Evolutionary conservation across 176 grass and related monocot species (phyloP).

Genomic region (Eremochloa ophiuroides): DNA sequence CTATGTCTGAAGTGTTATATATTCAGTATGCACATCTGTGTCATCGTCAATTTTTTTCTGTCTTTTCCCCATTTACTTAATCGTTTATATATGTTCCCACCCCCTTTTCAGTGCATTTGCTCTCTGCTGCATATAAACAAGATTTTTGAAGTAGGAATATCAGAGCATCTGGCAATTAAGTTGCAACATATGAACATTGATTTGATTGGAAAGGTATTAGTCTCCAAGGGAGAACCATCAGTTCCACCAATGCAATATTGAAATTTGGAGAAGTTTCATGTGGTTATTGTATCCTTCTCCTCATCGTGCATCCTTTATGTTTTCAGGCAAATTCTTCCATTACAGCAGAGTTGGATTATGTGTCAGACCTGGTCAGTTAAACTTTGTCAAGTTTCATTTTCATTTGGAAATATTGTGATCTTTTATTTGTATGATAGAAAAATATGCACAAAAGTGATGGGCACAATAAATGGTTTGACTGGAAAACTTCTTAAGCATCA

Average conservation of each 20-base stretch:
- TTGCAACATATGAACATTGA: conserved; percentile 68
- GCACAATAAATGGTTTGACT: background rate
- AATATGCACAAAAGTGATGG: background rate
- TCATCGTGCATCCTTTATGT: conserved; percentile 21
- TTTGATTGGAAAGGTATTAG: conserved; percentile 69
- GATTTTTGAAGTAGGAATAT: conserved; percentile 95
- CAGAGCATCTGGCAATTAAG: conserved; percentile 73
- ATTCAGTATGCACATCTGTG: background rate
- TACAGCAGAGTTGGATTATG: conserved; percentile 79
- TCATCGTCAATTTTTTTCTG: background rate
- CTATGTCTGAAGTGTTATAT: background rate
- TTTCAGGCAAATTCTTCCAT: conserved; percentile 90
- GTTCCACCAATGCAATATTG: background rate
- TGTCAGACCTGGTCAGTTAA: conserved; percentile 80
- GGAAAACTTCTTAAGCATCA: background rate
- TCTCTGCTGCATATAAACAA: conserved; percentile 92
- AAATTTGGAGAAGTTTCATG: conserved; percentile 22
- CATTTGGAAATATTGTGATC: background rate
- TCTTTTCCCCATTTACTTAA: conserved; percentile 7
- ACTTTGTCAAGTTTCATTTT: background rate
- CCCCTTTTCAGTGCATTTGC: conserved; percentile 72
- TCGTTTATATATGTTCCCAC: background rate
- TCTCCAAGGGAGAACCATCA: background rate
- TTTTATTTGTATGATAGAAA: background rate
- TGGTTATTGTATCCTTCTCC: background rate